phyloP scores from a whole-genome alignment of 352 stramenopile genomes.

The Phytophthora nicotianae region DNA sequence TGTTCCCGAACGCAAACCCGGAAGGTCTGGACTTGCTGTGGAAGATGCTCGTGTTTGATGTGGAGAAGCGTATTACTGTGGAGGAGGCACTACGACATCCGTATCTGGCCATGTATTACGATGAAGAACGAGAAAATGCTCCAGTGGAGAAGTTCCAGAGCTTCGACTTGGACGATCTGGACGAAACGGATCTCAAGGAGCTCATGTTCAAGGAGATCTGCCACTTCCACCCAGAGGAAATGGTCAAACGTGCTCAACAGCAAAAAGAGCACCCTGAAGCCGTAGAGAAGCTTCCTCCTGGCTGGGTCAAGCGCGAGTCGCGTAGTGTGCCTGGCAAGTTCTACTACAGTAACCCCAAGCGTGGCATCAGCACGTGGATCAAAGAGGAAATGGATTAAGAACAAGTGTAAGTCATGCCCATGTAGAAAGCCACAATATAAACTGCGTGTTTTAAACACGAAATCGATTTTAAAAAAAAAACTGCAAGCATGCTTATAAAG shows the following conservation, averaged over 20 bases:
- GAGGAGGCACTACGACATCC: constrained; percentile 95
- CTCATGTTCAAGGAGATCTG: constrained; percentile 93
- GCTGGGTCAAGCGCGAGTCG: constrained; percentile 88
- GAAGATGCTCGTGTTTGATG: constrained; percentile 93
- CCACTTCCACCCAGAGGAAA: constrained; percentile 88
- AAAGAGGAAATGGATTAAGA: constrained; percentile 84
- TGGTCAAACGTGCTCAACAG: constrained; percentile 86
- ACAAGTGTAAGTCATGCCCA: constrained; percentile 21
- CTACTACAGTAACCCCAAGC: constrained; percentile 91
- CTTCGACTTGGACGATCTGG: constrained; percentile 86
- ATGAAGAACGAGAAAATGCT: constrained; percentile 69
- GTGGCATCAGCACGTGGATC: constrained; percentile 90
- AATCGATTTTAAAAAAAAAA: constrained; percentile 12
- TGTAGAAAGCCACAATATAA: constrained; percentile 38
- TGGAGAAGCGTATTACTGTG: constrained; percentile 95
- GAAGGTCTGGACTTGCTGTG: constrained; percentile 84
- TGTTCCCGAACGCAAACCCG: constrained; percentile 89
- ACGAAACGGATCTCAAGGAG: constrained; percentile 86
- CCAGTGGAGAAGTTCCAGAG: constrained; percentile 82
- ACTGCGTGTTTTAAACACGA: constrained; percentile 26
- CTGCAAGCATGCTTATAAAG: constrained; percentile 25
- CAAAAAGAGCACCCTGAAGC: constrained; percentile 73
- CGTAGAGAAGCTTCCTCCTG: constrained; percentile 74
- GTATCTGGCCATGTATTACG: constrained; percentile 93
- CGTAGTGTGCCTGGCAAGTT: constrained; percentile 87